Conservation (phyloP, 495 filamentous ascomycete species). For the Annulohypoxylon stygium region DNA sequence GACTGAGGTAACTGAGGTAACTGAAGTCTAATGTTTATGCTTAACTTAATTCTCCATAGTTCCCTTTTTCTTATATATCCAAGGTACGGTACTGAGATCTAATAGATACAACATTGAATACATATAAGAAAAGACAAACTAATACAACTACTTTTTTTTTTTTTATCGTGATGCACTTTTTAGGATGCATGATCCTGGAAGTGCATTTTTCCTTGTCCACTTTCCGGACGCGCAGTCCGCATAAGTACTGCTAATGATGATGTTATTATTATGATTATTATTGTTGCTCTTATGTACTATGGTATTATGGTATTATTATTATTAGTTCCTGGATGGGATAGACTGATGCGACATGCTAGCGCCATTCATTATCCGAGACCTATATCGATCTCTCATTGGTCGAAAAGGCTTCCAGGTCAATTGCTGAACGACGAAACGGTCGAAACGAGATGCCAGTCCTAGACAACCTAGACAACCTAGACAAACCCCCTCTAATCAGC, state of each 20-base stretch:
- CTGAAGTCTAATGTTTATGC: conserved; percentile 30
- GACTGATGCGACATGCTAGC: conserved; percentile 40
- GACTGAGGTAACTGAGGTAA: conserved; percentile 11
- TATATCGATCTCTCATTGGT: conserved; percentile 32
- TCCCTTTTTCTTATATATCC: background rate
- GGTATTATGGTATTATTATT: conserved; percentile 14
- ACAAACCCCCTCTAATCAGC: background rate
- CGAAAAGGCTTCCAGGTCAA: background rate
- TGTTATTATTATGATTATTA: conserved; percentile 31
- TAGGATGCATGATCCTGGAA: conserved; percentile 15
- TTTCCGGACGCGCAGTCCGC: conserved; percentile 37
- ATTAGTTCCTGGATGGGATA: conserved; percentile 25
- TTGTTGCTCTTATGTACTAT: conserved; percentile 26
- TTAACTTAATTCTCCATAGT: conserved; percentile 37
- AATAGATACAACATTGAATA: background rate
- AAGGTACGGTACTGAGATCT: background rate
- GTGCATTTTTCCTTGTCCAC: conserved; percentile 31
- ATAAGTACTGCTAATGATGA: conserved; percentile 25
- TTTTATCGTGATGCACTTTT: conserved; percentile 17
- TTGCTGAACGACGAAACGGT: conserved; percentile 39
- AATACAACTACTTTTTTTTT: background rate
- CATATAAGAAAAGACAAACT: background rate
- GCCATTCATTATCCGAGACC: conserved; percentile 46
- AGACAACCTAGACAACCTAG: conserved; percentile 4
- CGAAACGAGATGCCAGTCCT: conserved; percentile 38